Conservation (phyloP, 805 yeast species). For the Jamesozyma gamospora region DNA sequence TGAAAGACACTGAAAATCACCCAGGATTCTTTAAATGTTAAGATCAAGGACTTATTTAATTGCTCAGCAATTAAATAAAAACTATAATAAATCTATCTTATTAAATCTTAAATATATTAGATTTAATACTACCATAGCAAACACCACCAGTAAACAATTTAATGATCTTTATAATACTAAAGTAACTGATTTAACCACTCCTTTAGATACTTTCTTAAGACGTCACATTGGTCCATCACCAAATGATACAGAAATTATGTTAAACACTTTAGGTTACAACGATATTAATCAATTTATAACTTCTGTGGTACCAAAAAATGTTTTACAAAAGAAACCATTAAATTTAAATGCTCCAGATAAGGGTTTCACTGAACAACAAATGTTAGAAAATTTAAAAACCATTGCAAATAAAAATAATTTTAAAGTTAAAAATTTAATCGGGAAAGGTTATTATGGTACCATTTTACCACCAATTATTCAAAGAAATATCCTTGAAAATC, state of each 20-base stretch:
- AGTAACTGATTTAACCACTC: constrained; percentile 13
- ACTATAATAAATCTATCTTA: too few relatives aligned
- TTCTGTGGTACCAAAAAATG: constrained; percentile 66
- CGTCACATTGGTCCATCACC: constrained; percentile 86
- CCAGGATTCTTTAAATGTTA: too few relatives aligned
- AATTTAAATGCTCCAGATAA: constrained; percentile 49
- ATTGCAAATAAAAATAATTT: constrained; percentile 66
- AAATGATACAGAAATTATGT: constrained; percentile 53
- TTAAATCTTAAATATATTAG: too few relatives aligned
- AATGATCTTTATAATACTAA: constrained; percentile 37
- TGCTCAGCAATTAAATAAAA: too few relatives aligned
- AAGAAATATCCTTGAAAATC: constrained; percentile 83
- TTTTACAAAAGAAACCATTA: constrained; percentile 59
- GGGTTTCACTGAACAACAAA: constrained; percentile 76
- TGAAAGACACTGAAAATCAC: too few relatives aligned
- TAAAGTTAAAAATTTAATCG: constrained; percentile 67
- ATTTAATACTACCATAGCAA: not conserved
- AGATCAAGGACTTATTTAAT: too few relatives aligned
- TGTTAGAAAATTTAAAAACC: constrained; percentile 54
- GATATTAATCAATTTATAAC: constrained; percentile 63
- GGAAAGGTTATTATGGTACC: constrained; percentile 92
- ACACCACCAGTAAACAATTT: constrained; percentile 29
- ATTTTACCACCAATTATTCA: constrained; percentile 84
- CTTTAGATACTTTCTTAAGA: constrained; percentile 75
- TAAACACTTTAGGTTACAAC: constrained; percentile 49